Base-by-base conservation (phyloP, 768 basidiomycete genomes). In the Calocybe gangraenosa region DNA sequence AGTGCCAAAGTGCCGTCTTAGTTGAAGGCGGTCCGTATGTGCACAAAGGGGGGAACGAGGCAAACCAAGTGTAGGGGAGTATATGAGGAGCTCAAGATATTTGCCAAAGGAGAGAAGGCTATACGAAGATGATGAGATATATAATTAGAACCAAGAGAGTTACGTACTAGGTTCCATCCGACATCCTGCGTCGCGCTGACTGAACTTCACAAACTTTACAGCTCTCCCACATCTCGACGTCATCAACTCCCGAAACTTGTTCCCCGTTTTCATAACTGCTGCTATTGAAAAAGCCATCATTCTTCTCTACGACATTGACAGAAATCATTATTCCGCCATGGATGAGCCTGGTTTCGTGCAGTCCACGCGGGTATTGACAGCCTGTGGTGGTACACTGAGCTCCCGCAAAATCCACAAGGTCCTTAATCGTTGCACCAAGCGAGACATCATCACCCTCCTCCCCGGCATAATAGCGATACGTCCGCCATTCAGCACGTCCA, bases 81-180 rank as follows among this genome's bases (percentile, higher is more conserved):
- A 81, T 7, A 76, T 49, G 1, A 77, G 58, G 3, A 81, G 55
- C 57, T 83, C 80, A 13, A 81, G 59, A 50, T 70, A 81, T 54
- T 83, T 83, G 14, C 71, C 75, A 46, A 74, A 80, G 0, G 80
- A 80, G 37, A 73, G 65, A 6, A 81, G 55, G 44, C 81, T 80
- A 38, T 35, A 37, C 6, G 17, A 13, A 35, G 1, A 14, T 11
- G 3, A 14, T 10, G 17, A 32, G 25, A 17, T 0, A 2, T 10
- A 13, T 2, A 8, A 2, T 18, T 33, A 31, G 17, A 11, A 32
- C 21, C 3, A 23, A 34, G 23, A 41, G 25, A 5, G 11, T 28
- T 11, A 28, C 80, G 45, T 55, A 82, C 82, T 67, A 77, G 2
- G 78, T 64, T 17, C 74, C 80, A 52, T 75, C 71, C 13, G 59